Base-by-base conservation (phyloP, 1,284 basidiomycete species). In the Rhizoctonia solani region DNA sequence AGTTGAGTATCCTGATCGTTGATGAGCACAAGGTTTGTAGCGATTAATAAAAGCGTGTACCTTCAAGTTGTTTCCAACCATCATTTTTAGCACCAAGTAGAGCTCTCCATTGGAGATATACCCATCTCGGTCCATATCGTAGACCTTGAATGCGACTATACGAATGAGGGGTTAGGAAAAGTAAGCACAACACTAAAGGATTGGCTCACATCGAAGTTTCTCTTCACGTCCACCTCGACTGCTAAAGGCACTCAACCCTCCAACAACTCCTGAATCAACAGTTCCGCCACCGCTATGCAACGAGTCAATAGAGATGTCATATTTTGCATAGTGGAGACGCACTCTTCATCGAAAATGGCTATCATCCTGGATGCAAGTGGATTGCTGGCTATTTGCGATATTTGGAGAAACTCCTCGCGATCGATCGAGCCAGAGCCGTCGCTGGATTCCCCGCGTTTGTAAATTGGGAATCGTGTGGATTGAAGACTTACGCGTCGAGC, bases 321-420 rank as follows among this genome's bases (percentile, higher is more conserved):
- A 29, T 37, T 39, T 14, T 4, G 19, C 46, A 32, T 16, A 9
- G 29, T 30, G 19, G 8, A 29, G 21, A 81, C 92, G 78, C 73
- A 97, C 95, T 99, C 95, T 79, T 98, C 94, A 75, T 99, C 96
- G 75, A 99, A 99, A 75, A 99, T 99, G 59, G 95, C 95, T 75
- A 99, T 99, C 92, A 99, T 93, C 59, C 96, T 87, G 65, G 92
- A 93, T 52, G 97, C 95, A 54, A 99, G 81, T 0, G 96, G 97
- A 78, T 99, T 99, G 72, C 94, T 96, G 32, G 96, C 96, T 75
- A 99, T 98, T 79, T 97, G 94, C 0, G 97, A 96, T 81, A 99
- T 97, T 81, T 96, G 95, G 61, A 99, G 81, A 78, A 99, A 99
- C 79, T 99, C 96, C 75, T 98, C 95, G 67, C 93, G 92, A 83